A percentile compares a stretch with the other conserved stretches of the same genome.
Conservation (phyloP, 2,329 filamentous ascomycete species). For the Seiridium unicorne region DNA sequence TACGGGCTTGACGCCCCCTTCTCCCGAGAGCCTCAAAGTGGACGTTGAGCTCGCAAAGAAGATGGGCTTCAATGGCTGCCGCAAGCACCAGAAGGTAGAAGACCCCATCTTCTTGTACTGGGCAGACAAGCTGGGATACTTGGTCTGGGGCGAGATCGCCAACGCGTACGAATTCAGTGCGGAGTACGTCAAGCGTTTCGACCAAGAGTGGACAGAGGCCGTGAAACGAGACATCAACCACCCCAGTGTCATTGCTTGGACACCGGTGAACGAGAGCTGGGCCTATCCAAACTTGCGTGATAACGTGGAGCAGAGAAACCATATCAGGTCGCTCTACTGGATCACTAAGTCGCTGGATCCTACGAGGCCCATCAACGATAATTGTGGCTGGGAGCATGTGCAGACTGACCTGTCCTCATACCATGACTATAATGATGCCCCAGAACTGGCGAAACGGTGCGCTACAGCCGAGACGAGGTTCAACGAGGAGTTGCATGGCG, state of each 20-base stretch:
- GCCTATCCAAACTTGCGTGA: conserved; percentile 59
- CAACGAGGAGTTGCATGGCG: conserved; percentile 41
- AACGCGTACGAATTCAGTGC: conserved; percentile 62
- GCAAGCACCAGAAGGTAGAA: conserved; percentile 66
- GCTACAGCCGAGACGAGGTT: conserved; percentile 52
- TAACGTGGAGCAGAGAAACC: conserved; percentile 58
- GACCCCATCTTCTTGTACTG: conserved; percentile 60
- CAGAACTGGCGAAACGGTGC: conserved; percentile 54
- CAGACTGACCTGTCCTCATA: conserved; percentile 64
- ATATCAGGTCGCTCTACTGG: conserved; percentile 63
- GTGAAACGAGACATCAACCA: conserved; percentile 66
- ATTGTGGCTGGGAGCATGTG: conserved; percentile 71
- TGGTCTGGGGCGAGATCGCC: conserved; percentile 65
- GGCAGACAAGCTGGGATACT: conserved; percentile 58
- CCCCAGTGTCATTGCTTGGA: conserved; percentile 64
- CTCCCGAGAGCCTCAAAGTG: conserved; percentile 38
- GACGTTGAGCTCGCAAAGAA: conserved; percentile 57
- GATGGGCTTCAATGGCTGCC: conserved; percentile 64
- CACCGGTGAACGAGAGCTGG: conserved; percentile 64
- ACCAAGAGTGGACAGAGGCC: conserved; percentile 62
- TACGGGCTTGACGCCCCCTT: conserved; percentile 58
- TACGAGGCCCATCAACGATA: conserved; percentile 66
- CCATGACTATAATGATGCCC: conserved; percentile 64
- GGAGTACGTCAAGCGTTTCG: conserved; percentile 58
- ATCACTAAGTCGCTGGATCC: conserved; percentile 64